A percentile compares a stretch with the other conserved stretches of the same genome.
These are phyloP conservation scores for Epichloe baconii DNA, from an alignment of 2,329 filamentous ascomycete genomes.

Conservation along the genomic window DNA sequence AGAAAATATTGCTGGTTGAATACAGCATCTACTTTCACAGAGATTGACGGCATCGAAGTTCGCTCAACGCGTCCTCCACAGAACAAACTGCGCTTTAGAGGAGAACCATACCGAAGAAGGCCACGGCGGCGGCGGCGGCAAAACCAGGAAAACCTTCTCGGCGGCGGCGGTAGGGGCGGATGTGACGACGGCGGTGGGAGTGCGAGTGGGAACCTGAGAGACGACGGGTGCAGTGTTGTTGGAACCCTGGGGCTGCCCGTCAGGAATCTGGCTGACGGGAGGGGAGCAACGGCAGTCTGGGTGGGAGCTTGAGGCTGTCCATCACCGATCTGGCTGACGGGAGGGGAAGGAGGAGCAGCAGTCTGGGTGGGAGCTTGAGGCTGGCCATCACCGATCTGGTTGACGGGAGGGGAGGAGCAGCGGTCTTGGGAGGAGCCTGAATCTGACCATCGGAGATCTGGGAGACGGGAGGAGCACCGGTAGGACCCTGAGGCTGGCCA, in stretches of 20 bases:
- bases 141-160: slow-evolving; percentile 6
- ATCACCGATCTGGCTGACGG: slow-evolving; percentile 32
- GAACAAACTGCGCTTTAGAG: slow-evolving; percentile 5
- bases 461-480: slow-evolving; percentile 21
- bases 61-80: neutral
- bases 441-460: slow-evolving; percentile 24
- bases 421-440: slow-evolving; percentile 9
- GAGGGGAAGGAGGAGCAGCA: slow-evolving; percentile 18
- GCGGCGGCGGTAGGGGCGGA: slow-evolving; percentile 3
- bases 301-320: slow-evolving; percentile 36
- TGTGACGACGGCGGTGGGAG: neutral
- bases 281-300: slow-evolving; percentile 16
- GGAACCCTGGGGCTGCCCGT: slow-evolving; percentile 20
- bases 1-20: neutral
- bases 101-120: slow-evolving; percentile 8
- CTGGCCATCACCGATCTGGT: slow-evolving; percentile 33
- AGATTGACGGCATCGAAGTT: neutral
- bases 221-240: slow-evolving; percentile 9
- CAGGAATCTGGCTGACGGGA: slow-evolving; percentile 18
- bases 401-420: slow-evolving; percentile 16
- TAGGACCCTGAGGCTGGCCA: slow-evolving; percentile 17
- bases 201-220: slow-evolving; percentile 8
- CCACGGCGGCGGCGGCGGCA: slow-evolving; percentile 6
- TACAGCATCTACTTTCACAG: neutral
- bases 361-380: slow-evolving; percentile 33